Conservation (phyloP, 345 rosid species). For the Aquilaria yunnanensis region DNA sequence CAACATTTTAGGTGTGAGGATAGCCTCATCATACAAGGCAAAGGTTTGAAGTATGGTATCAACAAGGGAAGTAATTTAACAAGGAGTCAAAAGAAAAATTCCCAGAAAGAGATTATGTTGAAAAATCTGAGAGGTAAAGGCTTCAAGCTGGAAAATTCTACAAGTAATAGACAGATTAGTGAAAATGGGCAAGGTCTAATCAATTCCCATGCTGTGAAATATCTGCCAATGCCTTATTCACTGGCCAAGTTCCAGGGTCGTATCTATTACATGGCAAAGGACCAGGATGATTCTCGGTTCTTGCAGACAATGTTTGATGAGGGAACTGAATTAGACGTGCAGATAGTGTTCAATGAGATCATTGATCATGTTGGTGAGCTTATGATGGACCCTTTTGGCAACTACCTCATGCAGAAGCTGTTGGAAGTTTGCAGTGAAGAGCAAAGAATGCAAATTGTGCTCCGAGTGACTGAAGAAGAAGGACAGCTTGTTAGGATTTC, state of each 20-base stretch:
- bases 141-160: constrained; percentile 15
- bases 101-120: constrained; percentile 18
- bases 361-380: constrained; percentile 38
- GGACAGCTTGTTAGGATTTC: constrained; percentile 37
- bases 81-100: constrained; percentile 20
- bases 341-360: constrained; percentile 29
- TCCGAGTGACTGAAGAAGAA: constrained; percentile 29
- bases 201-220: constrained; percentile 11
- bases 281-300: constrained; percentile 49
- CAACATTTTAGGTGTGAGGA: constrained; percentile 27
- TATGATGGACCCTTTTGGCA: constrained; percentile 56
- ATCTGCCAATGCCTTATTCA: constrained; percentile 23
- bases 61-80: constrained; percentile 13
- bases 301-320: constrained; percentile 44
- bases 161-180: constrained; percentile 13
- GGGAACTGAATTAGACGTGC: constrained; percentile 31
- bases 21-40: constrained; percentile 34
- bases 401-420: constrained; percentile 52
- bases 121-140: constrained; percentile 16
- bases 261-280: constrained; percentile 41
- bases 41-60: constrained; percentile 14
- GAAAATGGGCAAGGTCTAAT: constrained; percentile 14
- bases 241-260: constrained; percentile 35
- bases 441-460: constrained; percentile 35
- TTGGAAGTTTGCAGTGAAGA: constrained; percentile 40